Conservation (phyloP, 208 protist species). For the Strigomonas culicis region DNA sequence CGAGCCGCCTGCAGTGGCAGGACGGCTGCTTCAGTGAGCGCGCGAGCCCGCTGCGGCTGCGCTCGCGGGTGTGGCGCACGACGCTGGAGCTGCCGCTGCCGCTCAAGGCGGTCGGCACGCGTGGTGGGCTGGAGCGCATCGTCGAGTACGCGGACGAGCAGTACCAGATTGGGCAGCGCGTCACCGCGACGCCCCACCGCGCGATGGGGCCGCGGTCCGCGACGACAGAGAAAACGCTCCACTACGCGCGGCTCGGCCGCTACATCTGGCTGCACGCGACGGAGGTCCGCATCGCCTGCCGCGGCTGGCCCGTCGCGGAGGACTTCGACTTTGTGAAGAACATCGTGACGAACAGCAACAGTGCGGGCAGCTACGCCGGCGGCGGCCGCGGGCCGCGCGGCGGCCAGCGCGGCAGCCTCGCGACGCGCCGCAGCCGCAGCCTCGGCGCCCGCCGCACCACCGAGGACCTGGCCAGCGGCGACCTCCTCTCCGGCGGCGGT, state of each 20-base stretch:
- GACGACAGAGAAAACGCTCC: slow-evolving; percentile 25
- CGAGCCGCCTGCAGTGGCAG: not conserved
- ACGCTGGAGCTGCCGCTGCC: slow-evolving; percentile 36
- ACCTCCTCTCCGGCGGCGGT: not conserved
- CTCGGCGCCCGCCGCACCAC: not conserved
- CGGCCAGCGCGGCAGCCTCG: not conserved
- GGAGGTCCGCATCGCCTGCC: slow-evolving; percentile 39
- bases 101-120: slow-evolving; percentile 12
- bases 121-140: slow-evolving; percentile 23
- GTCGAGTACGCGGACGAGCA: slow-evolving; percentile 48
- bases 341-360: slow-evolving; percentile 11
- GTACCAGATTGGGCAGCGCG: slow-evolving; percentile 27
- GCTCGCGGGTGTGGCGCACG: slow-evolving; percentile 25
- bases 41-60: slow-evolving; percentile 12
- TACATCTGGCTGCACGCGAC: slow-evolving; percentile 41
- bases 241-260: slow-evolving; percentile 34
- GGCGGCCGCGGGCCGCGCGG: slow-evolving; percentile 10
- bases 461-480: not conserved
- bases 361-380: not conserved
- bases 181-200: slow-evolving; percentile 21
- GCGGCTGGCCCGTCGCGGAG: slow-evolving; percentile 37
- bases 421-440: not conserved
- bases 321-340: slow-evolving; percentile 44
- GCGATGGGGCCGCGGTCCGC: slow-evolving; percentile 11
- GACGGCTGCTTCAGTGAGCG: not conserved